Percentiles rank a stretch among this genome's conserved stretches.
These are phyloP conservation scores for Phialocephala sp. DNA, from an alignment of 2,329 filamentous ascomycete species.

Conservation along the genomic window DNA sequence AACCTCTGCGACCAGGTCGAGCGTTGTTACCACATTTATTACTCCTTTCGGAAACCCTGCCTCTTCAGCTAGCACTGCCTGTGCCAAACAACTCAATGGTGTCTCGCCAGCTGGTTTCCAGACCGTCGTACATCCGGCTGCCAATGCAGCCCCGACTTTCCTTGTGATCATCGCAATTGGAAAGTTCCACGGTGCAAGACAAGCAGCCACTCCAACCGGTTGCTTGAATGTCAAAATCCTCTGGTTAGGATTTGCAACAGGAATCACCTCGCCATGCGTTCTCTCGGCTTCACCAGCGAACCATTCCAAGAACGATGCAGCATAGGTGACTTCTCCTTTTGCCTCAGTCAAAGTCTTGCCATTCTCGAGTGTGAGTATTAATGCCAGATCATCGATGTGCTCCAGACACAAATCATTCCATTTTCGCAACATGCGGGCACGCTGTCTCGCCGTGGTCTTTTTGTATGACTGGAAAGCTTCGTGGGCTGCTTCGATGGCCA, in stretches of 20 bases:
- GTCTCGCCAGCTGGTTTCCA: conserved; percentile 89
- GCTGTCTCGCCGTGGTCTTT: conserved; percentile 64
- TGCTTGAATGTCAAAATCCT: conserved; percentile 30
- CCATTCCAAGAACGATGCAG: conserved; percentile 66
- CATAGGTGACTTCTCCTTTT: conserved; percentile 63
- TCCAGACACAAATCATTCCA: conserved; percentile 72
- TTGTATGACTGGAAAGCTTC: conserved; percentile 57
- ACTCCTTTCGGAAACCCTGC: conserved; percentile 80
- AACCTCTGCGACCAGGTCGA: conserved; percentile 48
- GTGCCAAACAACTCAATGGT: conserved; percentile 73
- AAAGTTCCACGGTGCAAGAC: conserved; percentile 53
- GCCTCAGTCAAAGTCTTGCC: conserved; percentile 69
- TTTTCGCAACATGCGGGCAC: conserved; percentile 65
- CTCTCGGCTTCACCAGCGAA: conserved; percentile 56
- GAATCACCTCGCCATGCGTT: conserved; percentile 28
- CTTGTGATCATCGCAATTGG: conserved; percentile 56
- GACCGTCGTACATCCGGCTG: conserved; percentile 85
- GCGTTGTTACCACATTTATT: conserved; percentile 66
- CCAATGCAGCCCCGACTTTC: conserved; percentile 65
- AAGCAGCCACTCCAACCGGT: conserved; percentile 32
- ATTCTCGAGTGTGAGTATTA: conserved; percentile 72
- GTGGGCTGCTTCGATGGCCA: conserved; percentile 55
- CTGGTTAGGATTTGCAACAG: conserved; percentile 16
- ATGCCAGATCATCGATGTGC: conserved; percentile 64
- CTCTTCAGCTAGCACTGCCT: conserved; percentile 76